These are phyloP conservation scores for Clonostachys chloroleuca DNA, from an alignment of 2,329 filamentous ascomycete species.

Conservation along the genomic window DNA sequence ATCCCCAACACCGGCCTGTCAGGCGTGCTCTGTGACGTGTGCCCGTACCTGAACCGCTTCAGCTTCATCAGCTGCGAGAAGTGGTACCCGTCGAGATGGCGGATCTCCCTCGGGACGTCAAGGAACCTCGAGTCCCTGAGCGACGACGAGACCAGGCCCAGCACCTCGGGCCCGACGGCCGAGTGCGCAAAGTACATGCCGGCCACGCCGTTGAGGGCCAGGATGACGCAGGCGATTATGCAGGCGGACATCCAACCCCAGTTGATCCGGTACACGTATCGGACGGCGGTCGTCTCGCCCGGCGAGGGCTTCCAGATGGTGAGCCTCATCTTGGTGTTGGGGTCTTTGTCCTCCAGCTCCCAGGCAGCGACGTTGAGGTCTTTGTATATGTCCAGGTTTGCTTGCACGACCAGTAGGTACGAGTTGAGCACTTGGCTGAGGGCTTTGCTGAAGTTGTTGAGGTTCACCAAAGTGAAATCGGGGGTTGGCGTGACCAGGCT, in stretches of 20 bases:
- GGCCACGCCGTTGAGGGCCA: background rate
- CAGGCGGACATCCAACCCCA: background rate
- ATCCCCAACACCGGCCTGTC: too few relatives aligned
- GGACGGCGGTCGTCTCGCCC: too few relatives aligned
- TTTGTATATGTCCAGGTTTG: background rate
- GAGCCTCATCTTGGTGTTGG: background rate
- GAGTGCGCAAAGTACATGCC: slow-evolving; percentile 7
- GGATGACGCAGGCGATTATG: slow-evolving; percentile 2
- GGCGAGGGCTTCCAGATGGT: background rate
- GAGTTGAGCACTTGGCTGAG: background rate
- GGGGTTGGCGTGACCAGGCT: background rate
- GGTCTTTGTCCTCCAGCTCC: too few relatives aligned
- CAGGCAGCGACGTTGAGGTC: too few relatives aligned
- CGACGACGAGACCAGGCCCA: slow-evolving; percentile 7
- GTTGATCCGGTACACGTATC: background rate
- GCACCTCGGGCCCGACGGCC: slow-evolving; percentile 8
- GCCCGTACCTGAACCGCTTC: too few relatives aligned
- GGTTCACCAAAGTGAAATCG: too few relatives aligned
- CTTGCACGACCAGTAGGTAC: background rate
- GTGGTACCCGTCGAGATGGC: background rate
- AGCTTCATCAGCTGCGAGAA: too few relatives aligned
- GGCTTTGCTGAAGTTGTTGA: background rate
- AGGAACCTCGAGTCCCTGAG: slow-evolving; percentile 9
- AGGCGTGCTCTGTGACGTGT: too few relatives aligned
- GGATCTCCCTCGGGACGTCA: background rate